A percentile compares a stretch with the other conserved stretches of the same genome.
phyloP scores from a whole-genome alignment of 257 asterid species.

The Ligustrum vulgare region DNA sequence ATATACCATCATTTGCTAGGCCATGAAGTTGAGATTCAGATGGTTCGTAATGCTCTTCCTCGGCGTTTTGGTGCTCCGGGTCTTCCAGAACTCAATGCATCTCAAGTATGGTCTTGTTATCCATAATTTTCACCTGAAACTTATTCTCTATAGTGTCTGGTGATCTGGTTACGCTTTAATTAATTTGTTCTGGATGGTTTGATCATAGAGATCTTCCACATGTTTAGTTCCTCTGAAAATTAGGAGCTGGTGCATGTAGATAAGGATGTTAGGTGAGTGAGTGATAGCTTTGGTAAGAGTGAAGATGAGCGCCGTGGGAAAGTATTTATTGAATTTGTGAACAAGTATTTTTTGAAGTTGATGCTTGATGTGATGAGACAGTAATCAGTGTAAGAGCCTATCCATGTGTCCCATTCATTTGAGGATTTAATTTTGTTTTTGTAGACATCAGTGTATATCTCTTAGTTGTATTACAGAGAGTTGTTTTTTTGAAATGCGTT shows the following conservation, averaged over 20 bases:
- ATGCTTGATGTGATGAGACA: not conserved
- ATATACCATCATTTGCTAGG: constrained; percentile 97
- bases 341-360: not conserved
- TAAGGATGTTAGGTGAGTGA: not conserved
- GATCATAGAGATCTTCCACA: constrained; percentile 3
- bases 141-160: not conserved
- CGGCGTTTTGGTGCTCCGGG: constrained; percentile 99
- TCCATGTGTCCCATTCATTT: not conserved
- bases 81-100: constrained; percentile 97
- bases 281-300: not conserved
- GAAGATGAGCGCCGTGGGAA: not conserved
- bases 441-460: not conserved
- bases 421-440: not conserved
- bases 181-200: constrained; percentile 8
- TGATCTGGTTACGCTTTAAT: not conserved
- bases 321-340: not conserved
- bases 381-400: not conserved
- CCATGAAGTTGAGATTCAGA: constrained; percentile 99
- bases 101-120: constrained; percentile 63
- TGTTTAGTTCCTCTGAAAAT: constrained; percentile 3
- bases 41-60: constrained; percentile 92
- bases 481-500: not conserved
- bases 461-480: not conserved
- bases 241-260: constrained; percentile 9
- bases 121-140: constrained; percentile 6